phyloP scores from a whole-genome alignment of 1,139 yeast genomes.

The Scheffersomyces lignicola region DNA sequence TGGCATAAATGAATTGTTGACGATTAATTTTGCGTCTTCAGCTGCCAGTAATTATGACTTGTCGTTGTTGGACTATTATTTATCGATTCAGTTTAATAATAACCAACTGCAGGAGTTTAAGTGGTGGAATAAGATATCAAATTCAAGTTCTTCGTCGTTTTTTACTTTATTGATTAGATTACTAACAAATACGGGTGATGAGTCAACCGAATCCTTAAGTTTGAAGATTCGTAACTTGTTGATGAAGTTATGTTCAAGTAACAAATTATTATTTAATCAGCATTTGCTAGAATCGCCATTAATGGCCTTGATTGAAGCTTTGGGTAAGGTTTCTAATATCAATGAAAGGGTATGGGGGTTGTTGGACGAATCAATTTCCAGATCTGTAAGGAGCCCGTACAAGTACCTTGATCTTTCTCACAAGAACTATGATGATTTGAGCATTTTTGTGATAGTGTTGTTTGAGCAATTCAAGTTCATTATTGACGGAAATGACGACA shows the following conservation, averaged over 20 bases:
- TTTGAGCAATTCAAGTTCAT: slow-evolving; percentile 73
- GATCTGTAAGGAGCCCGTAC: slow-evolving; percentile 74
- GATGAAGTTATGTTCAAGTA: slow-evolving; percentile 19
- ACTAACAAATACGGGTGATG: slow-evolving; percentile 19
- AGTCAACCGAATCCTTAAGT: slow-evolving; percentile 13
- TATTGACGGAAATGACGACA: slow-evolving; percentile 23
- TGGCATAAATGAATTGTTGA: slow-evolving; percentile 21
- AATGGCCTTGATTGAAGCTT: slow-evolving; percentile 40
- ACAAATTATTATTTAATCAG: slow-evolving; percentile 45
- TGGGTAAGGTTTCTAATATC: slow-evolving; percentile 12
- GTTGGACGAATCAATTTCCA: slow-evolving; percentile 70
- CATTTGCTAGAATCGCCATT: slow-evolving; percentile 47
- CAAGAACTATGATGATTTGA: slow-evolving; percentile 36
- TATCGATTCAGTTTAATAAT: slow-evolving; percentile 40
- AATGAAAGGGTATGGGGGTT: slow-evolving; percentile 45
- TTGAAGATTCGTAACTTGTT: slow-evolving; percentile 26
- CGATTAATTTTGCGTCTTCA: slow-evolving; percentile 13
- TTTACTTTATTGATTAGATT: slow-evolving; percentile 61
- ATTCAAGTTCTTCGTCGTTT: slow-evolving; percentile 47
- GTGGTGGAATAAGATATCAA: slow-evolving; percentile 67
- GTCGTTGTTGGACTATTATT: slow-evolving; percentile 49
- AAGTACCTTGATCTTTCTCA: slow-evolving; percentile 74
- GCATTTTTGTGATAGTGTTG: slow-evolving; percentile 67
- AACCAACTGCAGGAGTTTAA: slow-evolving; percentile 37
- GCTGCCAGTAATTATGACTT: slow-evolving; percentile 50